Conservation (phyloP, 345 rosid species). For the Dovyalis caffra region DNA sequence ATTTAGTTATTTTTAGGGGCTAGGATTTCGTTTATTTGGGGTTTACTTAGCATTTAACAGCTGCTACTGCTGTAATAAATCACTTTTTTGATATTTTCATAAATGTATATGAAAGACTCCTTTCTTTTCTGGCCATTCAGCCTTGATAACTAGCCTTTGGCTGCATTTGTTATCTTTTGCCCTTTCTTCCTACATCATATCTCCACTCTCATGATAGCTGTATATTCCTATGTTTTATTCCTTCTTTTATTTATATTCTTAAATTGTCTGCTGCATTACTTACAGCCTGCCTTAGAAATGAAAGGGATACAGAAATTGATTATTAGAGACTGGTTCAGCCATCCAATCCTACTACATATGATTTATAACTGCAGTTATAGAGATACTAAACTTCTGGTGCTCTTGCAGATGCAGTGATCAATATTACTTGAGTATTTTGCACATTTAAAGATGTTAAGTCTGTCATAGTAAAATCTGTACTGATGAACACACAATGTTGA, state of each 20-base stretch:
- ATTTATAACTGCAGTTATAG: not conserved
- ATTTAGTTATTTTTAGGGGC: too few relatives aligned
- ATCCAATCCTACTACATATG: not conserved
- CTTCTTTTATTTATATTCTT: not conserved
- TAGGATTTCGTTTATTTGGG: too few relatives aligned
- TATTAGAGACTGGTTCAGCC: not conserved
- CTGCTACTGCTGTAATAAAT: too few relatives aligned
- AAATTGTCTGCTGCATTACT: not conserved
- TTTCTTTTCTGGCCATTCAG: too few relatives aligned
- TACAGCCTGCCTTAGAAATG: not conserved
- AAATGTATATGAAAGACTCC: too few relatives aligned
- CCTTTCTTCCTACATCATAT: not conserved
- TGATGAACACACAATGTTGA: not conserved
- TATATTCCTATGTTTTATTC: not conserved
- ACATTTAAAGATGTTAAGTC: not conserved
- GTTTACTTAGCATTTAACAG: too few relatives aligned
- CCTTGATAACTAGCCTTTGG: too few relatives aligned
- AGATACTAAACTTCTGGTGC: not conserved
- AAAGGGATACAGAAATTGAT: not conserved
- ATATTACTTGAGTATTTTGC: not conserved
- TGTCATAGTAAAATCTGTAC: not conserved
- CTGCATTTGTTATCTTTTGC: too few relatives aligned
- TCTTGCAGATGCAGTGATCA: not conserved
- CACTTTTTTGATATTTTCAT: too few relatives aligned
- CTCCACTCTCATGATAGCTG: not conserved